Evolutionary conservation across 1,139 yeast genomes (phyloP), one percentile per base, ranked within the genome.

Genomic region (Geotrichum klebahnii): DNA sequence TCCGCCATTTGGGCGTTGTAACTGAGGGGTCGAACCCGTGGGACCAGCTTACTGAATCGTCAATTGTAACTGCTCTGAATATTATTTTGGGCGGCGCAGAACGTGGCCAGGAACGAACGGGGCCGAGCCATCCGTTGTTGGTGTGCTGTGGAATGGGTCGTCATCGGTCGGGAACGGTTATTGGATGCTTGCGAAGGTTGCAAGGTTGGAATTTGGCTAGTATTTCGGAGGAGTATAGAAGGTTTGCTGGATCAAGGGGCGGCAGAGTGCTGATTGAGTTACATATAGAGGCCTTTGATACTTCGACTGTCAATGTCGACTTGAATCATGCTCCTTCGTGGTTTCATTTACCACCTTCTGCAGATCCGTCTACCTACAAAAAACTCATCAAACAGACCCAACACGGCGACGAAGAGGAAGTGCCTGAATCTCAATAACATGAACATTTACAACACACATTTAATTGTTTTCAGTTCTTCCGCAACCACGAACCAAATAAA

Each of bases 71-170:
- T 55, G 95, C 97, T 0, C 70, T 90, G 55, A 86, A 83, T 57
- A 75, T 88, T 41, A 82, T 89, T 33, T 78, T 83, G 48, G 78
- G 85, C 60, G 76, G 75, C 55, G 76, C 78, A n/a, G 80, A 82
- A 64, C 6, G 29, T 26, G 29, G 10, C 10, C 29, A 26, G 10
- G 29, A 26, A 26, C 6, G 29, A 10, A 26, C 10, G 6, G 29
- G 29, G 10, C 10, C 29, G 10, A 26, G 29, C 10, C 86, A 87
- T 61, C 97, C 98, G 0, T 61, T 90, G 55, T 70, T 92, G 46
- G 92, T 89, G 6, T 90, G 97, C 67, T 92, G 97, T 63, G 96
- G 97, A 12, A 90, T 90, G 97, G 98, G 98, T 0, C 74, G 97
- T 58, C 97, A 92, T 66, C 76, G 97, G 55, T 89, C 97, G 0